Conservation (phyloP, 2,329 filamentous ascomycete species). For the Arthrocladium fulminans region DNA sequence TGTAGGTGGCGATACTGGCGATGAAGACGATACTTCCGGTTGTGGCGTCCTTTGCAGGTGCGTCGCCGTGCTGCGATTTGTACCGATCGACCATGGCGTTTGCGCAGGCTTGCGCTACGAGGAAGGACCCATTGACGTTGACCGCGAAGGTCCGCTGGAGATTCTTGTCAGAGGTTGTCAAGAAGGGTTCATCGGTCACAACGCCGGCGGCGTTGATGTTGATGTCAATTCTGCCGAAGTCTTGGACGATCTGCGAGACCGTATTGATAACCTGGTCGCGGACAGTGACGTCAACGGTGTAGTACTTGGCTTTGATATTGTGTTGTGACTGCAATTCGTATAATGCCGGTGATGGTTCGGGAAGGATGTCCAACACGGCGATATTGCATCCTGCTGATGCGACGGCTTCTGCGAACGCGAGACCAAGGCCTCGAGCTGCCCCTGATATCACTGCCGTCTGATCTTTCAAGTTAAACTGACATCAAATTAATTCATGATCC, state of each 20-base stretch:
- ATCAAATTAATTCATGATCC: neutral
- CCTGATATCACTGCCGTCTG: conserved; percentile 23
- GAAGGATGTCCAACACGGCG: conserved; percentile 14
- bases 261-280: conserved; percentile 1
- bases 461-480: conserved; percentile 9
- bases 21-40: conserved; percentile 30
- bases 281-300: conserved; percentile 9
- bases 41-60: conserved; percentile 11
- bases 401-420: conserved; percentile 21
- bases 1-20: conserved; percentile 28
- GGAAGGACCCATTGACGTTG: conserved; percentile 24
- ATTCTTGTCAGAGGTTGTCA: conserved; percentile 21
- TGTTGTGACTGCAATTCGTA: conserved; percentile 3
- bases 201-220: conserved; percentile 25
- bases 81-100: conserved; percentile 20
- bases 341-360: conserved; percentile 7
- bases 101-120: conserved; percentile 25
- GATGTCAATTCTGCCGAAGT: conserved; percentile 12
- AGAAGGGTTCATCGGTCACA: conserved; percentile 23
- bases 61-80: conserved; percentile 9
- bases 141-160: conserved; percentile 28
- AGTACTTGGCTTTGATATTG: conserved; percentile 9
- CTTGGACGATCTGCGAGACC: conserved; percentile 6
- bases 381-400: conserved; percentile 16
- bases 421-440: conserved; percentile 21